Evolutionary conservation across 1,139 yeast species (phyloP), one percentile per base, ranked within the genome.

Genomic region (Torulaspora globosa): DNA sequence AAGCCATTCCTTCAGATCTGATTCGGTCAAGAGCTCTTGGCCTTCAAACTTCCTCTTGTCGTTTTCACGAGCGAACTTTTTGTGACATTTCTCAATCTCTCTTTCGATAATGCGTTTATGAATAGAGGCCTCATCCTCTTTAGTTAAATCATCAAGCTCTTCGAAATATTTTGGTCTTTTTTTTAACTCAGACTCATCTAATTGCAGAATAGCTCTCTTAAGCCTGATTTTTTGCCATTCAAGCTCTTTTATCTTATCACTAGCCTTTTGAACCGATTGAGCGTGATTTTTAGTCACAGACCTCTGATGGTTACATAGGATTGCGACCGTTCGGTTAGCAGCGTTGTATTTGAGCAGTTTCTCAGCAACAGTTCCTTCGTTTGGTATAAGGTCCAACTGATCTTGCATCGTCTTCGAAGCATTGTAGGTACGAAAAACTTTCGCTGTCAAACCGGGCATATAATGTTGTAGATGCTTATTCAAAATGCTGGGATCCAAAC

Each of bases 321-420:
- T 88, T 9, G 97, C 97, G 52, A 90, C 97, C 2, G 92, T 84
- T 66, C 97, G 79, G 65, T 90, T 90, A 3, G 97, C 97, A 11
- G 97, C 96, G 67, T 90, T 90, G 68, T 84, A 90, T 53, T 79
- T 82, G 46, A 89, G 82, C 43, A 89, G 83, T 62, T 89, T 90
- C 63, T 90, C 97, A 14, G 85, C 82, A 11, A 88, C 84, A 0
- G 96, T 81, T 30, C 97, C 97, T 62, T 80, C 84, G 62, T 87
- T 84, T 16, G 82, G 76, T 53, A 90, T 88, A 60, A 82, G 70
- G 63, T 87, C 96, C 50, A 90, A 67, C 66, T 88, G 96, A 62
- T 89, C 95, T 69, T 90, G 97, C 97, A 90, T 89, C 2, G 97
- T 89, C 63, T 87, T 86, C 1, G 97, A 86, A 0, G 97, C 97